Evolutionary conservation across 2,329 filamentous ascomycete species (phyloP).

Genomic region (Pezicula radicicola): DNA sequence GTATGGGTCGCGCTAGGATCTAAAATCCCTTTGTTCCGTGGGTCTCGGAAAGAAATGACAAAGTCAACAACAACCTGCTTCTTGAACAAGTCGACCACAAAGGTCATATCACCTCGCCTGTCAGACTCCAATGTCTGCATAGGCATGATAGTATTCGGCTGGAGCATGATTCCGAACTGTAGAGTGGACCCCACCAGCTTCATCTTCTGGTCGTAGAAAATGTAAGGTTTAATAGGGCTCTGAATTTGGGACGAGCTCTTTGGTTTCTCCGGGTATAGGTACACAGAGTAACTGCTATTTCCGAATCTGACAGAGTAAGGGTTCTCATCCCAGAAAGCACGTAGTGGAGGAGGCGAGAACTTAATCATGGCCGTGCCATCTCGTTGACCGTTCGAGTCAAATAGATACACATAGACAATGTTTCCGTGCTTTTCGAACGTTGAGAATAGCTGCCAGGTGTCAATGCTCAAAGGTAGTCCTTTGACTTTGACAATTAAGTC

Average conservation of each 20-base stretch:
- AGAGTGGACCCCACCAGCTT: constrained; percentile 43
- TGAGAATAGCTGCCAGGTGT: constrained; percentile 42
- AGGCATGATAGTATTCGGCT: constrained; percentile 53
- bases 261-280: neutral
- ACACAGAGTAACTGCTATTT: constrained; percentile 13
- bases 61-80: constrained; percentile 41
- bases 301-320: constrained; percentile 23
- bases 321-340: constrained; percentile 45
- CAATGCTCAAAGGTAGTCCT: constrained; percentile 31
- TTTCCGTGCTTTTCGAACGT: constrained; percentile 50
- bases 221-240: constrained; percentile 28
- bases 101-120: constrained; percentile 20
- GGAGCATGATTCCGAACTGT: constrained; percentile 59
- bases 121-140: constrained; percentile 44
- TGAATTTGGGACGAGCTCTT: constrained; percentile 13
- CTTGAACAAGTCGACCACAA: constrained; percentile 36
- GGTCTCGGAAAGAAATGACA: constrained; percentile 25
- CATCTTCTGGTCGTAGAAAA: constrained; percentile 33
- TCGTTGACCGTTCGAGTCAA: constrained; percentile 35
- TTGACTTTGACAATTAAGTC: constrained; percentile 5
- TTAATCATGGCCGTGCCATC: constrained; percentile 43
- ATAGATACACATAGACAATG: constrained; percentile 55
- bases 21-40: constrained; percentile 13
- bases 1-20: constrained; percentile 2
- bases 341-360: constrained; percentile 55